Conservation (phyloP, 805 yeast genomes). For the Myxozyma neglecta region DNA sequence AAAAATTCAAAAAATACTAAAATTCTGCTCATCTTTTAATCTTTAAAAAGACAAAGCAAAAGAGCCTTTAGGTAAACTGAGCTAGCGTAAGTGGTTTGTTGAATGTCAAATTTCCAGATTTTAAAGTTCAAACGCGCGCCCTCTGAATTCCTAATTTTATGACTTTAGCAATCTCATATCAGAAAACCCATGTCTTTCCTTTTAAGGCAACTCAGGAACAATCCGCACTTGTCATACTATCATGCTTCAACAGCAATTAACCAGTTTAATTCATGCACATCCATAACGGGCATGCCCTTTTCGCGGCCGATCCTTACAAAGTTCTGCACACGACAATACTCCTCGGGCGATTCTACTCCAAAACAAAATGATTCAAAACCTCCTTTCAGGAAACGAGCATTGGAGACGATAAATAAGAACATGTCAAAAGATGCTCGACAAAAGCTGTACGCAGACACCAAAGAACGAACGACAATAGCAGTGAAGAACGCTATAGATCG, state of each 20-base stretch:
- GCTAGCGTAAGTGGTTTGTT: too few species aligned
- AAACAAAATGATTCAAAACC: not conserved
- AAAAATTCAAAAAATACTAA: too few species aligned
- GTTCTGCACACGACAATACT: not conserved
- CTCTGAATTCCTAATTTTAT: not conserved
- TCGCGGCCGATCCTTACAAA: not conserved
- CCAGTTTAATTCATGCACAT: not conserved
- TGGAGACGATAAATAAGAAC: not conserved
- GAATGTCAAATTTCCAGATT: too few species aligned
- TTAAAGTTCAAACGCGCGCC: not conserved
- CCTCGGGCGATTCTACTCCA: not conserved
- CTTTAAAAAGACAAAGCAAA: too few species aligned
- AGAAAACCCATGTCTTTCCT: not conserved
- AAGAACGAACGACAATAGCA: conserved; percentile 7
- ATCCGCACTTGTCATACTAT: not conserved
- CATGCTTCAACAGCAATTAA: not conserved
- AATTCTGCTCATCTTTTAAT: too few species aligned
- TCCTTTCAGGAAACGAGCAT: not conserved
- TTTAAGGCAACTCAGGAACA: not conserved
- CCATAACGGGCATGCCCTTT: not conserved
- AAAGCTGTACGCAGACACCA: conserved; percentile 13
- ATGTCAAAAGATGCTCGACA: conserved; percentile 8
- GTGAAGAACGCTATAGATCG: conserved; percentile 16
- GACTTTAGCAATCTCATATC: not conserved
- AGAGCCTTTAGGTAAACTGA: too few species aligned